Evolutionary conservation across 148 eudicot genomes (phyloP).

Genomic region (Fallopia convolvulus): DNA sequence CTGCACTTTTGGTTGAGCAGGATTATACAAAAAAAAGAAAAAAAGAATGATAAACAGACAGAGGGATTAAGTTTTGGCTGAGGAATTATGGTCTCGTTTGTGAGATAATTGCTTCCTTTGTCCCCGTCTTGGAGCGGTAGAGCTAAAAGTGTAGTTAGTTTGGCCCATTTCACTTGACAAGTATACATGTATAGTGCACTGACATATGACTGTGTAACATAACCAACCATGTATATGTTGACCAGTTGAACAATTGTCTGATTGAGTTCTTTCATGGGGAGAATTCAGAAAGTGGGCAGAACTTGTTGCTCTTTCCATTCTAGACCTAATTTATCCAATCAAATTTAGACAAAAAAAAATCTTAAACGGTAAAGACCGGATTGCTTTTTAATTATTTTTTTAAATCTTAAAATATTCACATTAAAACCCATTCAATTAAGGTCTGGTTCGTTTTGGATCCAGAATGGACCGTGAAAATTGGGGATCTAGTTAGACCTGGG

Average conservation of each 20-base stretch:
- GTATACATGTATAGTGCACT: not conserved
- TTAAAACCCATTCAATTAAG: too few species aligned
- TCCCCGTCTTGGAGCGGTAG: not conserved
- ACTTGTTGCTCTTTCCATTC: too few species aligned
- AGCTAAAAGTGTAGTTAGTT: not conserved
- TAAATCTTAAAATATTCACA: too few species aligned
- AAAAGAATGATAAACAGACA: not conserved
- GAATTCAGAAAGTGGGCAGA: too few species aligned
- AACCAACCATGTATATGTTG: not conserved
- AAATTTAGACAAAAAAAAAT: too few species aligned
- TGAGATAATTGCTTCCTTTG: not conserved
- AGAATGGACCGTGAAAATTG: too few species aligned
- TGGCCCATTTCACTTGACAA: not conserved
- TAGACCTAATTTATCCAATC: too few species aligned
- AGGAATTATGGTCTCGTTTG: not conserved
- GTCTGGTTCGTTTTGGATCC: too few species aligned
- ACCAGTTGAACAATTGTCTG: not conserved
- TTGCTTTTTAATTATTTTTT: too few species aligned
- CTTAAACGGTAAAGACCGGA: too few species aligned
- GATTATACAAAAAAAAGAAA: not conserved
- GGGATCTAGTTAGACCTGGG: too few species aligned
- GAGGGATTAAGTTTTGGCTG: not conserved
- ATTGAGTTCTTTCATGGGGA: not conserved
- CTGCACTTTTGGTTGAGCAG: not conserved
- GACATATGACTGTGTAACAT: not conserved